Percentiles rank a stretch among this genome's conserved stretches.
phyloP scores from a whole-genome alignment of 768 basidiomycete genomes.

The Russula ochroleuca region DNA sequence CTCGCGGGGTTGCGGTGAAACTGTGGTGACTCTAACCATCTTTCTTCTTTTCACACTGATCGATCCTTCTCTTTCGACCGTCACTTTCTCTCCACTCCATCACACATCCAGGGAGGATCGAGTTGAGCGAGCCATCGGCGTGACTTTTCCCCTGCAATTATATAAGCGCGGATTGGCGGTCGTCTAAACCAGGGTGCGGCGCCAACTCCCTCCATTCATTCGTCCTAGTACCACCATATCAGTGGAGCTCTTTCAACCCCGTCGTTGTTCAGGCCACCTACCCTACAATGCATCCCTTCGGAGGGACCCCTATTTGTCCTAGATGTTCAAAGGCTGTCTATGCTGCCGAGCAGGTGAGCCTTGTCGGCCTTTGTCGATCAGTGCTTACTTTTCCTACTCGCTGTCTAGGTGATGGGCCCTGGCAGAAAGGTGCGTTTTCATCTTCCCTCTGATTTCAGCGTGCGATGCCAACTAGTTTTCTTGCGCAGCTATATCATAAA shows the following conservation, averaged over 20 bases:
- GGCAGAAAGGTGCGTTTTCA: constrained; percentile 67
- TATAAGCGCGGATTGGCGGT: constrained; percentile 3
- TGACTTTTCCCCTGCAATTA: not conserved
- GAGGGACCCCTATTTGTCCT: constrained; percentile 68
- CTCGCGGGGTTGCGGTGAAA: not conserved
- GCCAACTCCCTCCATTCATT: not conserved
- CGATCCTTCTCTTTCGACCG: not conserved
- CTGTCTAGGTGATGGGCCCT: constrained; percentile 69
- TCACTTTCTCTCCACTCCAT: no score
- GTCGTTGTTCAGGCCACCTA: not conserved
- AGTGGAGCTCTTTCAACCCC: not conserved
- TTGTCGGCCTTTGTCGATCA: not conserved
- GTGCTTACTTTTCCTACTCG: constrained; percentile 4
- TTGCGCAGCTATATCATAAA: constrained; percentile 70
- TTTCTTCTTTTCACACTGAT: not conserved
- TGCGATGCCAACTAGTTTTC: constrained; percentile 14
- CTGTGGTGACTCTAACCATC: not conserved
- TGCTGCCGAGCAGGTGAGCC: constrained; percentile 77
- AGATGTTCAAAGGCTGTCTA: constrained; percentile 75
- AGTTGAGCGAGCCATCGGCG: not conserved
- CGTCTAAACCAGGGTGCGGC: not conserved
- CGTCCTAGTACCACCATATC: not conserved
- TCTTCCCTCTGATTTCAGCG: constrained; percentile 5
- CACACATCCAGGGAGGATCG: not conserved
- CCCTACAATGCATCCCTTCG: constrained; percentile 61